phyloP scores from a whole-genome alignment of 2,329 filamentous ascomycete genomes.

The Talaromyces sp. region DNA sequence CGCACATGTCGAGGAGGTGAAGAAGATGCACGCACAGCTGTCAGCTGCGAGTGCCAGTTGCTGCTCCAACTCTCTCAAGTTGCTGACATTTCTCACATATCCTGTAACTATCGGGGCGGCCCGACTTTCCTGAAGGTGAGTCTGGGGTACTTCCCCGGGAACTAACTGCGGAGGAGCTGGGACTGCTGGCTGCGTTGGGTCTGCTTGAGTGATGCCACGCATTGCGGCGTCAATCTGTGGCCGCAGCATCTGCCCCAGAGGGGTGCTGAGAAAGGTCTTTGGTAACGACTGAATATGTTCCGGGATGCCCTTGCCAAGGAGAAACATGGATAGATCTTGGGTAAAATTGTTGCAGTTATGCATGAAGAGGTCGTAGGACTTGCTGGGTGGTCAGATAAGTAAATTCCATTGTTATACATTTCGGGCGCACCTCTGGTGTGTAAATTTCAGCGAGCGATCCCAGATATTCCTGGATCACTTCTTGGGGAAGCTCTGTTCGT shows the following conservation, averaged over 20 bases:
- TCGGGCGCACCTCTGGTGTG: slow-evolving; percentile 59
- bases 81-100: slow-evolving; percentile 58
- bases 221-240: slow-evolving; percentile 66
- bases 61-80: slow-evolving; percentile 54
- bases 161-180: slow-evolving; percentile 13
- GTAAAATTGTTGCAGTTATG: slow-evolving; percentile 99
- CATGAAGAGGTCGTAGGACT: slow-evolving; percentile 81
- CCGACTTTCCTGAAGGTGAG: not conserved
- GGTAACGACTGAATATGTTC: slow-evolving; percentile 81
- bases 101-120: slow-evolving; percentile 20
- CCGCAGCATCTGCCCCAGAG: slow-evolving; percentile 81
- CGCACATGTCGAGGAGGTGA: slow-evolving; percentile 80
- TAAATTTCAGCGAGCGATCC: slow-evolving; percentile 79
- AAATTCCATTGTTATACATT: not conserved
- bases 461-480: slow-evolving; percentile 80
- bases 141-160: slow-evolving; percentile 7
- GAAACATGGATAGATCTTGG: slow-evolving; percentile 84
- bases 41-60: slow-evolving; percentile 55
- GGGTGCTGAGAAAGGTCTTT: slow-evolving; percentile 75
- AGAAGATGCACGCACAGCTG: slow-evolving; percentile 79
- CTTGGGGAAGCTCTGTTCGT: slow-evolving; percentile 68
- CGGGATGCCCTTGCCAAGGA: slow-evolving; percentile 83
- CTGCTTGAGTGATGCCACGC: slow-evolving; percentile 56
- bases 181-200: slow-evolving; percentile 30
- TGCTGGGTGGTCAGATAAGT: not conserved